A percentile compares a stretch with the other conserved stretches of the same genome.
These are phyloP conservation scores for Neurospora pannonica DNA, from an alignment of 495 filamentous ascomycete genomes.

Conservation along the genomic window DNA sequence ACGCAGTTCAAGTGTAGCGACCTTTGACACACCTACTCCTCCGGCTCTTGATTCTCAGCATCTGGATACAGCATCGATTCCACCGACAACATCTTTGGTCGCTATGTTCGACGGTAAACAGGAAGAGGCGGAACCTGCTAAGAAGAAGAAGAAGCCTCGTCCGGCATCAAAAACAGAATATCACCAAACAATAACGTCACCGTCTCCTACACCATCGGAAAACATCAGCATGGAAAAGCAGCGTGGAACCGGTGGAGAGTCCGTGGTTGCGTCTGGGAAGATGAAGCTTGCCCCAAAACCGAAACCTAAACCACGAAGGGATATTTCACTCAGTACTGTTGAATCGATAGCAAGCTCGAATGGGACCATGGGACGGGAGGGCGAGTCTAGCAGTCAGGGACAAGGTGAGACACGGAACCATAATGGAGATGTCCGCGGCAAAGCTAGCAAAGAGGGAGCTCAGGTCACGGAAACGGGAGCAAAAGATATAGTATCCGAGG, in stretches of 20 bases:
- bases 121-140: constrained; percentile 25
- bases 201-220: constrained; percentile 2
- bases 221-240: not conserved
- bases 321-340: not conserved
- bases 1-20: constrained; percentile 14
- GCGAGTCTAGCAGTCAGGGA: not conserved
- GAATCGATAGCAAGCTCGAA: not conserved
- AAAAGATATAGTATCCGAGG: not conserved
- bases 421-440: not conserved
- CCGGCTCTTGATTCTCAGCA: constrained; percentile 16
- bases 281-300: constrained; percentile 8
- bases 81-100: constrained; percentile 49
- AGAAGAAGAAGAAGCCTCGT: constrained; percentile 20
- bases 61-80: constrained; percentile 45
- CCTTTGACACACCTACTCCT: constrained; percentile 4
- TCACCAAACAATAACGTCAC: not conserved
- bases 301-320: constrained; percentile 10
- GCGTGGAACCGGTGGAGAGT: not conserved
- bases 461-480: not conserved
- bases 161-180: not conserved
- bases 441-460: not conserved
- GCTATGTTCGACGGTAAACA: constrained; percentile 47
- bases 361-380: not conserved
- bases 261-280: not conserved
- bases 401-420: not conserved